These are phyloP conservation scores for Clavulina sp. DNA, from an alignment of 768 basidiomycete species.

Conservation along the genomic window DNA sequence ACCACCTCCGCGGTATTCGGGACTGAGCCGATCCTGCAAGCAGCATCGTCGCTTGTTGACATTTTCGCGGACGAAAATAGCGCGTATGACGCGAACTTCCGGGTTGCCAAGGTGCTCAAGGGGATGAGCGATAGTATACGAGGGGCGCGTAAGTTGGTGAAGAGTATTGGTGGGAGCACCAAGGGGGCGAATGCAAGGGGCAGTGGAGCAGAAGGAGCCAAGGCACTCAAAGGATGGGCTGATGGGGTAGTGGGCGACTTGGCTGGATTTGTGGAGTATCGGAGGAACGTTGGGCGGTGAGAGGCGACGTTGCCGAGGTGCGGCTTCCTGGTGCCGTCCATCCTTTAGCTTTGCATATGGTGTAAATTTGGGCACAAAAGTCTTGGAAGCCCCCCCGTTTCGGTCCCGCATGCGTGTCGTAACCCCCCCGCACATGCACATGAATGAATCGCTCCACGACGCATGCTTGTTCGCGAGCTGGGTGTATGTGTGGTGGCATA, in stretches of 20 bases:
- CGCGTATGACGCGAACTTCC: constrained; percentile 70
- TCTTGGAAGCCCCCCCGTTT: too few species aligned
- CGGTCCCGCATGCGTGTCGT: too few species aligned
- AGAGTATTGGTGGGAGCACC: constrained; percentile 46
- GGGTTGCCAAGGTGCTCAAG: constrained; percentile 37
- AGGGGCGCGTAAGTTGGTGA: constrained; percentile 42
- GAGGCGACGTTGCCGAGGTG: too few species aligned
- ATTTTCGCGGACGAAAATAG: constrained; percentile 79
- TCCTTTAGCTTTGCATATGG: too few species aligned
- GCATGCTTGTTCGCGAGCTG: too few species aligned
- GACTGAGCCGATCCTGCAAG: constrained; percentile 60
- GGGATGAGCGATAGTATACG: constrained; percentile 42
- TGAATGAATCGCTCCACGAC: too few species aligned
- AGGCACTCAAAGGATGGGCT: constrained; percentile 45
- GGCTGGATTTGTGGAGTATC: constrained; percentile 56
- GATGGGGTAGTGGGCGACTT: constrained; percentile 66
- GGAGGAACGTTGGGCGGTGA: constrained; percentile 30
- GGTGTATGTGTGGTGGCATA: too few species aligned
- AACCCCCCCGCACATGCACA: too few species aligned
- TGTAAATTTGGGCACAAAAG: too few species aligned
- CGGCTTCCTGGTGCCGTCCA: too few species aligned
- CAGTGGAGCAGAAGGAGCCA: constrained; percentile 48
- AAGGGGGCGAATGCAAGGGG: too few species aligned
- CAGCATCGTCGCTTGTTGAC: constrained; percentile 70
- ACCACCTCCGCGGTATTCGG: too few species aligned